Evolutionary conservation across 1,284 basidiomycete genomes (phyloP).

Genomic region (Ceratobasidium sp.): DNA sequence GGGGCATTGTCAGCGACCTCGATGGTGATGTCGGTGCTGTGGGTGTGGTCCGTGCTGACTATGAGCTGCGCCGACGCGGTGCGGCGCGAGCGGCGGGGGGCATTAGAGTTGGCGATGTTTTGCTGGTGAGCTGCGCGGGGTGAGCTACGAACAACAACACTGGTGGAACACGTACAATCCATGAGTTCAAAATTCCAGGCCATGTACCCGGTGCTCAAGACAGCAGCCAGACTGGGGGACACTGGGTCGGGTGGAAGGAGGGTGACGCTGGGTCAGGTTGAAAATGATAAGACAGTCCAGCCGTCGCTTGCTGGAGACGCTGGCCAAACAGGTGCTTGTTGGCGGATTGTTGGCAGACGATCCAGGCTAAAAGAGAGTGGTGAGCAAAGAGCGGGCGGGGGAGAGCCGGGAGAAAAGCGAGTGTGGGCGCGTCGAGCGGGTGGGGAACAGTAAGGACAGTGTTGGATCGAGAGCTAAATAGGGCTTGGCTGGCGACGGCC

Average conservation of each 20-base stretch:
- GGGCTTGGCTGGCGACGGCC: not conserved
- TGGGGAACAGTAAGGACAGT: too few relatives aligned
- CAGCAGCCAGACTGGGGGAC: constrained; percentile 52
- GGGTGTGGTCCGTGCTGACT: constrained; percentile 34
- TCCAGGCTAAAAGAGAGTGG: constrained; percentile 10
- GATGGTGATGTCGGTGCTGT: constrained; percentile 46
- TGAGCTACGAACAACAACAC: not conserved
- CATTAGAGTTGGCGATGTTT: constrained; percentile 25
- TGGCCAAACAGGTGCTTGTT: too few relatives aligned
- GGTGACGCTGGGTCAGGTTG: too few relatives aligned
- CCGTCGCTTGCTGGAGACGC: too few relatives aligned
- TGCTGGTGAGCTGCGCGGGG: constrained; percentile 20
- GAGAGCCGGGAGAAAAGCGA: constrained; percentile 35
- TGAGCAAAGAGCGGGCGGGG: constrained; percentile 32
- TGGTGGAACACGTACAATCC: constrained; percentile 49
- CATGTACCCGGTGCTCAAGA: constrained; percentile 48
- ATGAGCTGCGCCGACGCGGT: constrained; percentile 37
- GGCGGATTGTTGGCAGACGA: too few relatives aligned
- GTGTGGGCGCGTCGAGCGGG: constrained; percentile 29
- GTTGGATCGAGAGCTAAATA: too few relatives aligned
- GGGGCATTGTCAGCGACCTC: constrained; percentile 46
- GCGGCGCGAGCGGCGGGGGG: constrained; percentile 39
- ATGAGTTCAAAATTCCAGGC: constrained; percentile 52
- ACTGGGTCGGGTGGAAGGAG: too few relatives aligned
- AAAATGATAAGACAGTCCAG: constrained; percentile 42